These are phyloP conservation scores for Globisporangium recalcitrans DNA, from an alignment of 352 stramenopile species.

Conservation along the genomic window DNA sequence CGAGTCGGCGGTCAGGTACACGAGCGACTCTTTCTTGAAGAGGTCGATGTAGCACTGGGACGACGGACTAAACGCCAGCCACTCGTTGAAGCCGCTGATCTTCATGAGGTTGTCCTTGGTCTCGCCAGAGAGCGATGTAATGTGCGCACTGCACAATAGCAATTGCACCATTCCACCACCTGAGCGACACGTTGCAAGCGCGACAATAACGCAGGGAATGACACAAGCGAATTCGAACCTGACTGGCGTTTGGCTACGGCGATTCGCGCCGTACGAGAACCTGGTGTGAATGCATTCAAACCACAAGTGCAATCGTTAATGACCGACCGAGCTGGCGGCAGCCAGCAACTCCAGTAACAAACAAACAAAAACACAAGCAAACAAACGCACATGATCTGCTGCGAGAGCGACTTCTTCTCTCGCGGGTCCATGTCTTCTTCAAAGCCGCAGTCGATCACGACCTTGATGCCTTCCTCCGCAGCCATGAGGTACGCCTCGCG, in stretches of 20 bases:
- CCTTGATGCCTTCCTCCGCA: constrained; percentile 70
- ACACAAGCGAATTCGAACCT: constrained; percentile 24
- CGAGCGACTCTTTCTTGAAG: constrained; percentile 81
- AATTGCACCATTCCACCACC: not conserved
- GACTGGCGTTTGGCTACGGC: constrained; percentile 44
- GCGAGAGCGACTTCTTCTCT: constrained; percentile 91
- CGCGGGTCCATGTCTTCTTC: constrained; percentile 90
- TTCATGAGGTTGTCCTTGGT: constrained; percentile 83
- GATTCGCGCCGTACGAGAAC: constrained; percentile 83
- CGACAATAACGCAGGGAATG: not conserved
- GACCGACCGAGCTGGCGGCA: not conserved
- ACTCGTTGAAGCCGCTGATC: constrained; percentile 88
- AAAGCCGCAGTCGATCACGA: constrained; percentile 94
- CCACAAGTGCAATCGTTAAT: not conserved
- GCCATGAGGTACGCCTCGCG: constrained; percentile 73
- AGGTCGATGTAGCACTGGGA: constrained; percentile 62
- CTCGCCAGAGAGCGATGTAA: constrained; percentile 69
- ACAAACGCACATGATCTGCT: constrained; percentile 90
- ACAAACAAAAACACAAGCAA: not conserved
- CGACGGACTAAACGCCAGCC: constrained; percentile 59
- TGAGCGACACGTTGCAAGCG: not conserved
- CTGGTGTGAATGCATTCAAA: constrained; percentile 20
- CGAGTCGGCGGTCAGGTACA: constrained; percentile 95
- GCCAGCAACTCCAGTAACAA: too few species aligned
- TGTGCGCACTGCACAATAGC: constrained; percentile 32